phyloP scores from a whole-genome alignment of 495 filamentous ascomycete species.

The Apiosordaria backusii region DNA sequence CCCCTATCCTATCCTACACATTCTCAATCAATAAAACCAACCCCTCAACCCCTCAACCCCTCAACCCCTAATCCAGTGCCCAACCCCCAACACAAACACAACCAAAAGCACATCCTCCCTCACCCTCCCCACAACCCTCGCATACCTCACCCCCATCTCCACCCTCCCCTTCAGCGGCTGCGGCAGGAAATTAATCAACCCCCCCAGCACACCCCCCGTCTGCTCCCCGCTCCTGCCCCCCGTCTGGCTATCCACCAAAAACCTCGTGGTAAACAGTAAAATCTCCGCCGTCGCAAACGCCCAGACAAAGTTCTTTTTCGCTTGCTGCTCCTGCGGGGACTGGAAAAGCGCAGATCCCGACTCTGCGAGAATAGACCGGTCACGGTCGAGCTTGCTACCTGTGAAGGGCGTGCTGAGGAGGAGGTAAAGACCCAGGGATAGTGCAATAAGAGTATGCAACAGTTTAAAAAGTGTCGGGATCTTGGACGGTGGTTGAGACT shows the following conservation, averaged over 20 bases:
- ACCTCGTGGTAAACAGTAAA: constrained; percentile 62
- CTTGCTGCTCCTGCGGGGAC: constrained; percentile 22
- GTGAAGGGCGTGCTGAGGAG: constrained; percentile 60
- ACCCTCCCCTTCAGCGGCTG: constrained; percentile 54
- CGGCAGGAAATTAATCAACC: constrained; percentile 58
- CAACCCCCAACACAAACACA: constrained; percentile 73
- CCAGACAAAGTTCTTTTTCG: constrained; percentile 57
- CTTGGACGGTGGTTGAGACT: constrained; percentile 4
- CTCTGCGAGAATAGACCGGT: neutral
- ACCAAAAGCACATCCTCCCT: constrained; percentile 63
- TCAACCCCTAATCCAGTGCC: constrained; percentile 17
- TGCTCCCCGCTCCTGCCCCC: constrained; percentile 31
- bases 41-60: neutral
- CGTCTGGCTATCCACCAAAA: constrained; percentile 54
- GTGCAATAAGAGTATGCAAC: constrained; percentile 69
- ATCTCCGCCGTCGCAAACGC: constrained; percentile 77
- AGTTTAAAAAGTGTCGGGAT: constrained; percentile 63
- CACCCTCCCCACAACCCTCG: constrained; percentile 61
- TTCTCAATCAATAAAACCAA: neutral
- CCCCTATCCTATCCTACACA: neutral
- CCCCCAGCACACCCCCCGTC: constrained; percentile 56
- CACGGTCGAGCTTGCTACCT: constrained; percentile 45
- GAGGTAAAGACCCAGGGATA: constrained; percentile 69
- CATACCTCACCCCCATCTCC: constrained; percentile 61
- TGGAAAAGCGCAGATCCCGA: neutral